Percentiles rank a stretch among this genome's conserved stretches.
phyloP scores from a whole-genome alignment of 352 stramenopile species.

The Pythium phragmiticola region DNA sequence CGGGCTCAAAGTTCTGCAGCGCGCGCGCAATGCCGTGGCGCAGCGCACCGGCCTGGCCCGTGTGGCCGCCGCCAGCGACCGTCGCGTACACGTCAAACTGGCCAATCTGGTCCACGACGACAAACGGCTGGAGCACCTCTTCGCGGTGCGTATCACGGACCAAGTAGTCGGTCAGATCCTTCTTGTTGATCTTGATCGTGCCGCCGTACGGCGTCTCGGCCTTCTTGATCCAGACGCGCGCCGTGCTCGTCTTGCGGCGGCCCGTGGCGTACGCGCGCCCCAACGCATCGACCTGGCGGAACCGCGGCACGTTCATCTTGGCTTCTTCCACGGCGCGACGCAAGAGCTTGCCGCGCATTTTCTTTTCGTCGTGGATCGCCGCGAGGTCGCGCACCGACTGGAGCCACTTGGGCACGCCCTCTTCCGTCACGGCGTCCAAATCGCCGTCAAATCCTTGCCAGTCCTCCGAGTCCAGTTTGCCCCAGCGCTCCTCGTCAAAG shows the following conservation, averaged over 20 bases:
- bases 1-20: conserved; percentile 93
- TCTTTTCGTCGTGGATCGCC: conserved; percentile 61
- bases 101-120: conserved; percentile 66
- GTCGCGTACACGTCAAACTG: conserved; percentile 92
- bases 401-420: conserved; percentile 80
- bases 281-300: conserved; percentile 69
- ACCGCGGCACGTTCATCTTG: conserved; percentile 72
- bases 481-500: conserved; percentile 72
- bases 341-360: conserved; percentile 62
- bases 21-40: conserved; percentile 92
- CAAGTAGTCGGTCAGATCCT: conserved; percentile 94
- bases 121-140: conserved; percentile 82
- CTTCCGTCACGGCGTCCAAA: conserved; percentile 69
- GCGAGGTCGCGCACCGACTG: conserved; percentile 76
- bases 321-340: conserved; percentile 65
- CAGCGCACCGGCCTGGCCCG: conserved; percentile 92
- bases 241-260: conserved; percentile 92
- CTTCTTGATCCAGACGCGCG: conserved; percentile 93
- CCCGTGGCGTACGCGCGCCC: conserved; percentile 89
- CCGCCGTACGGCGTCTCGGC: conserved; percentile 72
- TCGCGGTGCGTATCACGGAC: conserved; percentile 88
- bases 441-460: conserved; percentile 83
- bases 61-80: conserved; percentile 92
- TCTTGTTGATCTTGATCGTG: conserved; percentile 93
- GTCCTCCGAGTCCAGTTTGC: conserved; percentile 60